Evolutionary conservation across 1,139 yeast species (phyloP), one percentile per base, ranked within the genome.

Genomic region (Pneumocystis carinii): DNA sequence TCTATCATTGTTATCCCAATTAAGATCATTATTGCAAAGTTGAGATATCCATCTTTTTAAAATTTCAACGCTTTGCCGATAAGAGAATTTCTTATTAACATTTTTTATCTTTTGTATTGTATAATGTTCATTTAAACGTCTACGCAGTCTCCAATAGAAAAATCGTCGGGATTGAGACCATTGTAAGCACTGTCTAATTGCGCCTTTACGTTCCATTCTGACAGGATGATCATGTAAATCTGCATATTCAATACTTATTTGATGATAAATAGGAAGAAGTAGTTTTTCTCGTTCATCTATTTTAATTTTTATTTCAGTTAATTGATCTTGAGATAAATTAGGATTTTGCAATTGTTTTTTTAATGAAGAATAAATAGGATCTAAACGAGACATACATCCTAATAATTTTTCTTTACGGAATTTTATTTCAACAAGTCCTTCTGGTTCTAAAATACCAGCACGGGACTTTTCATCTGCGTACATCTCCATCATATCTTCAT

Each of bases 81-180:
- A 27, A 17, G 61, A 53, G 3, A 39, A 7, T n/a, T 39, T 35
- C n/a, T 48, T 48, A 42, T 42, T 48, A 12, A 59, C 19, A 19
- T 63, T 64, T 29, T 56, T 83, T 71, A 90, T 82, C 72, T 87
- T 81, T 75, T 82, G 84, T 74, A 89, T 79, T 72, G 90, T 79
- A 75, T 89, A 88, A 75, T 89, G 95, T 78, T 92, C 97, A 74
- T 87, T 86, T 76, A 94, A 80, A 77, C 97, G 88, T 78, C 98
- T 87, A 78, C 97, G 89, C 68, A 89, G 83, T 77, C 99, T 85
- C 98, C 98, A 92, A 92, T 89, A 92, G 84, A 92, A 94, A 83
- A 82, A 87, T 72, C 97, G 84, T 79, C 98, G 88, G 41, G 97
- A 83, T 64, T 90, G 81, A 60, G 76, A 76, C 97, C 97, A 90